Base-by-base conservation (phyloP, 2,329 filamentous ascomycete genomes). In the Sphaerulina populicola region DNA sequence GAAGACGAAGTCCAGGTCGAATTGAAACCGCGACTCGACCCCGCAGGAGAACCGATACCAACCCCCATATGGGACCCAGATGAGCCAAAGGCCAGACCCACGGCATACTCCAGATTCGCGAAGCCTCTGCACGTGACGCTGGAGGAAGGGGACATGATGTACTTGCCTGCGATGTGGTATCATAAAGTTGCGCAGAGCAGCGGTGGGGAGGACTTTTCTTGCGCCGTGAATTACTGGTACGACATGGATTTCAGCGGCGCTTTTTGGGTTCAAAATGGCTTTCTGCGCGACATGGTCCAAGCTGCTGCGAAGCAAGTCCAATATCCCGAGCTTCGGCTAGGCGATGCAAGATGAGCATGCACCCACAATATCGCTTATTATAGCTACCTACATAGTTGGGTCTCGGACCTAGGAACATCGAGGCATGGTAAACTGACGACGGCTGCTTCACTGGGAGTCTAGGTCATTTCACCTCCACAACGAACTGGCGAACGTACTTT, bases 91-190 rank as follows among this genome's bases (percentile, higher is more conserved):
- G 52, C 63, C 11, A 71, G 74, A 41, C 57, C 74, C 0, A 85
- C 83, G 1, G 60, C 60, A 1, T 85, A 83, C 60, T 86, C 83
- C 1, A 61, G 68, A 33, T 70, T 82, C 9, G 80, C 79, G 0
- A 69, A 70, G 43, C 82, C 85, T 6, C 60, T 88, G 55, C 72
- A 77, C n/a, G 80, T 90, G 1, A 85, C 82, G 0, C 68, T 93
- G 2, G 67, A 82, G 1, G 77, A 81, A 8, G 86, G 86, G 0
- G 87, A 93, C 64, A 87, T 93, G 81, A 67, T 93, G 12, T 93
- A 93, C 68, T 71, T 93, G 29, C 87, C 87, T 6, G 82, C 85
- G 5, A 78, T 90, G 74, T 93, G 87, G 87, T 88, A 86, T 64
- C 87, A 93, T 65, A 89, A 91, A 65, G 87, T 93, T 4, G 81